Conservation (phyloP, 192 early-diverging fungal species). For the Entomortierella lignicola region DNA sequence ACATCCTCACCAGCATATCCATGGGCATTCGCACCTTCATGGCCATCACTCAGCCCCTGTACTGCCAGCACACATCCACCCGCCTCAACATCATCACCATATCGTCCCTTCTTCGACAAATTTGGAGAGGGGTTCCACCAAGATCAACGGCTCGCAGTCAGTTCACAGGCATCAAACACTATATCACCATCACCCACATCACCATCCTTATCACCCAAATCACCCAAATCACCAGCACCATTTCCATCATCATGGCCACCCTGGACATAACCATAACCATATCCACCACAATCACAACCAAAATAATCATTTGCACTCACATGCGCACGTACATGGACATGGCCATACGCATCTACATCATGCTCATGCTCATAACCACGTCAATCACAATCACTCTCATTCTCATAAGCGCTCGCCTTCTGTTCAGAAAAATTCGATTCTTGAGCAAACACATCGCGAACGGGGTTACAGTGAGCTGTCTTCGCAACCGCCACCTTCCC, state of each 20-base stretch:
- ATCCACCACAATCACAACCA: neutral
- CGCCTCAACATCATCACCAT: slow-evolving; percentile 40
- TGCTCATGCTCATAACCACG: neutral
- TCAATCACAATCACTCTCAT: neutral
- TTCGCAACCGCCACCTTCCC: neutral
- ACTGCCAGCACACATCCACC: slow-evolving; percentile 38
- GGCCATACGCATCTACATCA: neutral
- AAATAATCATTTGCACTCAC: too few species aligned
- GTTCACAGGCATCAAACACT: slow-evolving; percentile 45
- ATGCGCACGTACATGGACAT: slow-evolving; percentile 3
- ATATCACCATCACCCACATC: slow-evolving; percentile 50
- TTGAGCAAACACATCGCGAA: neutral
- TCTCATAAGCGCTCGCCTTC: neutral
- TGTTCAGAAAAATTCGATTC: neutral
- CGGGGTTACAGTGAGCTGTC: neutral
- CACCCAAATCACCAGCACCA: slow-evolving; percentile 54
- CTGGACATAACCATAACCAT: neutral
- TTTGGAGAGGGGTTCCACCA: slow-evolving; percentile 4
- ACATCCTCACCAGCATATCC: slow-evolving; percentile 7
- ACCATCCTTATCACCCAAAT: slow-evolving; percentile 51
- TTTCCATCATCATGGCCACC: slow-evolving; percentile 42
- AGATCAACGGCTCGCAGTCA: slow-evolving; percentile 14
- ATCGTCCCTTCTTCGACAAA: slow-evolving; percentile 16
- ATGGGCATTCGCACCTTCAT: slow-evolving; percentile 11
- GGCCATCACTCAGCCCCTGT: slow-evolving; percentile 19